Base-by-base conservation (phyloP, 495 filamentous ascomycete genomes). In the Penicillium arizonense region DNA sequence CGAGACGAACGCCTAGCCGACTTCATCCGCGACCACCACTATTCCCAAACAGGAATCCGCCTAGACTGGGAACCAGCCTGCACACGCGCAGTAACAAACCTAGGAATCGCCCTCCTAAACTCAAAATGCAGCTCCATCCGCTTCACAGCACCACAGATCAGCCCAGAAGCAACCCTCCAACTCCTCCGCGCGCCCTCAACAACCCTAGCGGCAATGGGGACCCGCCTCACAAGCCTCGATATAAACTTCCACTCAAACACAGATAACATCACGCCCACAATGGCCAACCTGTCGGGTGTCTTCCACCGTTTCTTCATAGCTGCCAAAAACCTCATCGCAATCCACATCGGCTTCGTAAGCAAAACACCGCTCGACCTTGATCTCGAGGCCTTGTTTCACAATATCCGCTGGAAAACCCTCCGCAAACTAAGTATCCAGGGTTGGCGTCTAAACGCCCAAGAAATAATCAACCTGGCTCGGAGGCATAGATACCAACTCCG, bases 321-420 rank as follows among this genome's bases (percentile, higher is more conserved):
- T 14, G 83, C 86, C 3, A 75, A 69, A 39, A 82, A 83, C 38
- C 76, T 90, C 43, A 75, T 80, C 48, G 72, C 81, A n/a, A 74
- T 90, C 26, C 84, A 88, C 53, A 73, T 90, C 14, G 84, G 85
- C 5, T 89, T 88, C 53, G 80, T 79, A 4, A 70, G 77, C 18
- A 74, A 79, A 37, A 53, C 69, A 5, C 85, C 87, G 4, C 61
- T 90, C 2, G 72, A 75, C 47, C 61, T 87, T 13, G 62, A 67
- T 23, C 74, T 87, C 0, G 82, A 87, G 42, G 67, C 74, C 0
- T 69, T 90, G 12, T 87, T 90, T 60, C 85, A 88, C 53, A 58
- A 77, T 41, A 70, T 87, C 3, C 75, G 75, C 14, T 87, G 83
- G 82, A 77, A 80, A 40, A 77, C 77, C 4, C 73, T 89, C 1